A percentile compares a stretch with the other conserved stretches of the same genome.
These are phyloP conservation scores for Fusarium armeniacum DNA, from an alignment of 2,329 filamentous ascomycete species.

Conservation along the genomic window DNA sequence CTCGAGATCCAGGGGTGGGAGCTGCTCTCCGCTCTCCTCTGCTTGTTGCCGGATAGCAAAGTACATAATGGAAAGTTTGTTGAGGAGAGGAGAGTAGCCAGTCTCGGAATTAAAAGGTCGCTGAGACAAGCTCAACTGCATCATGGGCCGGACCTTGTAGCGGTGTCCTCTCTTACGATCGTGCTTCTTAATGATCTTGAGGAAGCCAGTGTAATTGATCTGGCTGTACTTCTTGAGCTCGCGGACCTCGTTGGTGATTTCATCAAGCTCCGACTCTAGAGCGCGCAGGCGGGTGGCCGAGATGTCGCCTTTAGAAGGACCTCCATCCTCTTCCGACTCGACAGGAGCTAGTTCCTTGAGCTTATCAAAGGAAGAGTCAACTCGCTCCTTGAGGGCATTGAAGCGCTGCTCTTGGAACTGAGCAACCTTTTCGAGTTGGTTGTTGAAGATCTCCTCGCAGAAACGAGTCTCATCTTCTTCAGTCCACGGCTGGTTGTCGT, in stretches of 20 bases:
- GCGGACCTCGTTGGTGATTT: constrained; percentile 89
- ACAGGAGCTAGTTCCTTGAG: constrained; percentile 81
- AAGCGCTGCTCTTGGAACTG: constrained; percentile 88
- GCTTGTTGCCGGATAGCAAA: constrained; percentile 90
- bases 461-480: constrained; percentile 94
- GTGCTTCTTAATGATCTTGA: constrained; percentile 99
- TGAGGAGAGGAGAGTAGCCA: constrained; percentile 89
- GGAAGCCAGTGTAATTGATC: constrained; percentile 96
- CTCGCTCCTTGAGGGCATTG: constrained; percentile 66
- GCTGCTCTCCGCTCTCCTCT: constrained; percentile 65
- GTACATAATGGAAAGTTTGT: constrained; percentile 94
- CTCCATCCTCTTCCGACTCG: constrained; percentile 64
- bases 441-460: constrained; percentile 94
- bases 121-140: constrained; percentile 89
- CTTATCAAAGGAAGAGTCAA: constrained; percentile 73
- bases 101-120: constrained; percentile 93
- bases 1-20: constrained; percentile 62
- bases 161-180: constrained; percentile 89
- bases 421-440: constrained; percentile 95
- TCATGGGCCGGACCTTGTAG: constrained; percentile 91
- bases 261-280: constrained; percentile 84
- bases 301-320: constrained; percentile 62
- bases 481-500: constrained; percentile 79
- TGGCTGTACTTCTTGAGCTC: constrained; percentile 95
- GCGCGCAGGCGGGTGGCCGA: constrained; percentile 72